Conservation (phyloP, 2,329 filamentous ascomycete species). For the Aspergillus transmontanensis region DNA sequence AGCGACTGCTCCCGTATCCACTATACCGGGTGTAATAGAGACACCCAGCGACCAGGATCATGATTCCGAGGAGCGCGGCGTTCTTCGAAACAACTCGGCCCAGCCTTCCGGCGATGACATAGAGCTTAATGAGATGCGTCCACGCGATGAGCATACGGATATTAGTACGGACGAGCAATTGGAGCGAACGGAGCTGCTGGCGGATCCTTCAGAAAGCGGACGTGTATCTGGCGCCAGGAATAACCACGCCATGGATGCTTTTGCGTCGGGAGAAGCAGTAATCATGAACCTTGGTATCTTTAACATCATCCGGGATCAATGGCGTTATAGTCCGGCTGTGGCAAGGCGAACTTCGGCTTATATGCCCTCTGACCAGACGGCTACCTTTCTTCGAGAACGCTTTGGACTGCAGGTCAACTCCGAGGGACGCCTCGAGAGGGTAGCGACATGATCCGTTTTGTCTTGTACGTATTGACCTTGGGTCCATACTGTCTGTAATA, state of each 20-base stretch:
- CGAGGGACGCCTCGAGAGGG: conserved; percentile 37
- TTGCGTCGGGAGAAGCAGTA: conserved; percentile 39
- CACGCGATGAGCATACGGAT: conserved; percentile 18
- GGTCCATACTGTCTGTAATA: neutral
- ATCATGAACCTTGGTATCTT: conserved; percentile 42
- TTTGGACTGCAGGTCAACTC: conserved; percentile 41
- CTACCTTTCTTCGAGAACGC: conserved; percentile 39
- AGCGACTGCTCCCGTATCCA: conserved; percentile 15
- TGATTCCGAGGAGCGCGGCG: conserved; percentile 62
- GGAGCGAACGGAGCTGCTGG: conserved; percentile 36
- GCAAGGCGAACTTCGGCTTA: conserved; percentile 27
- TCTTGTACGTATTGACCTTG: neutral
- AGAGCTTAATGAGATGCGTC: conserved; percentile 42
- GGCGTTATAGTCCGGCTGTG: conserved; percentile 32
- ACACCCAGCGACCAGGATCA: conserved; percentile 52
- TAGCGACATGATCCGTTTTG: conserved; percentile 23
- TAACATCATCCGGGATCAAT: conserved; percentile 42
- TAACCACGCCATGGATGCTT: conserved; percentile 42
- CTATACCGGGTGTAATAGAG: conserved; percentile 17
- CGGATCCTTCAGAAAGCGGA: conserved; percentile 34
- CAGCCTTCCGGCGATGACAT: conserved; percentile 38
- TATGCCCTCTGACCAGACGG: conserved; percentile 36
- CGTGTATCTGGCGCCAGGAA: conserved; percentile 22
- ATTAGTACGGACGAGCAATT: conserved; percentile 23
- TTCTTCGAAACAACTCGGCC: conserved; percentile 46